phyloP scores from a whole-genome alignment of 164 flowering plant species.

The Dillenia turbinata region DNA sequence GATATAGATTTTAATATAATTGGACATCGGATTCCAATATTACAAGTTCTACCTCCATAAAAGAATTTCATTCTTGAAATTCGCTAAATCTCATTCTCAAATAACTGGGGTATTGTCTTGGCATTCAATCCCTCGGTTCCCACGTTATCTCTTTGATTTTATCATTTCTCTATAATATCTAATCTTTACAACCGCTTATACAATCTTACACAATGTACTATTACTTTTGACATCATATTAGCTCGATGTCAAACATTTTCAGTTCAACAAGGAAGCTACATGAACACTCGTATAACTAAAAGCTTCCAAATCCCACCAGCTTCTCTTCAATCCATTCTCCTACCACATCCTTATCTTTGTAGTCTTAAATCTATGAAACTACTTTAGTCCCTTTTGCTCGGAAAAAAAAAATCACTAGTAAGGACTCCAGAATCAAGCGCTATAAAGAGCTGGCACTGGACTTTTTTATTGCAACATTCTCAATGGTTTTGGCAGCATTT shows the following conservation, averaged over 20 bases:
- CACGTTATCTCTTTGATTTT: too few species aligned
- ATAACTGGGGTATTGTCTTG: too few species aligned
- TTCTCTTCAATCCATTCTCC: conserved; percentile 69
- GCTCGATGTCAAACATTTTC: conserved; percentile 87
- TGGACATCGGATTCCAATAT: too few species aligned
- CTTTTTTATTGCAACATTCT: conserved; percentile 59
- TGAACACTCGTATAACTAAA: conserved; percentile 46
- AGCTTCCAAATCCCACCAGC: conserved; percentile 67
- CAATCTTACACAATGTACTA: too few species aligned
- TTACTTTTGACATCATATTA: conserved; percentile 63
- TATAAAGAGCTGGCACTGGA: conserved; percentile 64
- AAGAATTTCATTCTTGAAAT: too few species aligned
- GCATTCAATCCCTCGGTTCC: too few species aligned
- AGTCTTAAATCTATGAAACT: conserved; percentile 65
- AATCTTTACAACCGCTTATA: too few species aligned
- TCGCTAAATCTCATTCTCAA: too few species aligned
- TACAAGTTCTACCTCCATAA: too few species aligned
- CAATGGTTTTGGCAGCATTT: conserved; percentile 79
- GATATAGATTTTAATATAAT: too few species aligned
- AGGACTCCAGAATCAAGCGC: conserved; percentile 55
- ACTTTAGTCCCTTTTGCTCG: conserved; percentile 55
- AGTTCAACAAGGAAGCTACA: conserved; percentile 66
- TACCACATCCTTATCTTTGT: conserved; percentile 56
- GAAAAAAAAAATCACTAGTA: conserved; percentile 43
- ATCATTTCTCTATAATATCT: too few species aligned